These are phyloP conservation scores for Russula foetens DNA, from an alignment of 768 basidiomycete species.

Conservation along the genomic window DNA sequence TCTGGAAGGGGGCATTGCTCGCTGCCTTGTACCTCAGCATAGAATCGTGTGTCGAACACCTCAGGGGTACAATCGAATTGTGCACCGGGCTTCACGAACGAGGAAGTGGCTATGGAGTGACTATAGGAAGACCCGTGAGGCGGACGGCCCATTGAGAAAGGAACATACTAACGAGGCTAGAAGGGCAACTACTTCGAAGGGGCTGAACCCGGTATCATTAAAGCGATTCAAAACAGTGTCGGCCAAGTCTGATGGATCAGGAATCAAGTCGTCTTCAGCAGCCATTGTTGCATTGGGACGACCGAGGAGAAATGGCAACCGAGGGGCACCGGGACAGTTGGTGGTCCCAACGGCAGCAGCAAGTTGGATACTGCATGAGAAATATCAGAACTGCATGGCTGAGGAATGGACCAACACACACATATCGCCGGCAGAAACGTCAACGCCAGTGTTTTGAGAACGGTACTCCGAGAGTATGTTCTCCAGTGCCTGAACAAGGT, in stretches of 20 bases:
- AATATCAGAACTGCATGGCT: not conserved
- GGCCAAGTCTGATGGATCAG: constrained; percentile 27
- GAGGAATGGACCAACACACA: constrained; percentile 21
- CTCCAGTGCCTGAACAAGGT: constrained; percentile 31
- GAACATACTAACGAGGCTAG: constrained; percentile 27
- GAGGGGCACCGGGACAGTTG: constrained; percentile 36
- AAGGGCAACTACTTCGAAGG: constrained; percentile 30
- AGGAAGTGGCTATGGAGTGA: constrained; percentile 19
- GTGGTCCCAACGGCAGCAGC: constrained; percentile 29
- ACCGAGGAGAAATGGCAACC: constrained; percentile 32
- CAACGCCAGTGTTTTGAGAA: too few relatives aligned
- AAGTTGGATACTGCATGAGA: constrained; percentile 27
- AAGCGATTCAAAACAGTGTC: constrained; percentile 26
- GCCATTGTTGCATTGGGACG: constrained; percentile 26
- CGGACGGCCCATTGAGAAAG: constrained; percentile 19
- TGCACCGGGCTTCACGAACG: constrained; percentile 25
- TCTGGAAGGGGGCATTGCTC: not conserved
- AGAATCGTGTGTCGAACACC: constrained; percentile 24
- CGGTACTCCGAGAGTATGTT: constrained; percentile 29
- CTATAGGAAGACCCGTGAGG: not conserved
- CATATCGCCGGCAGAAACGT: constrained; percentile 39
- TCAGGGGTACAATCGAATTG: constrained; percentile 35
- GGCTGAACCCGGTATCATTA: constrained; percentile 29
- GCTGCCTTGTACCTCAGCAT: constrained; percentile 24
- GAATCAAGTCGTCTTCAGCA: constrained; percentile 26